Percentiles rank a stretch among this genome's conserved stretches.
Evolutionary conservation across 768 basidiomycete species (phyloP).

Genomic region (Clavaria fumosa): DNA sequence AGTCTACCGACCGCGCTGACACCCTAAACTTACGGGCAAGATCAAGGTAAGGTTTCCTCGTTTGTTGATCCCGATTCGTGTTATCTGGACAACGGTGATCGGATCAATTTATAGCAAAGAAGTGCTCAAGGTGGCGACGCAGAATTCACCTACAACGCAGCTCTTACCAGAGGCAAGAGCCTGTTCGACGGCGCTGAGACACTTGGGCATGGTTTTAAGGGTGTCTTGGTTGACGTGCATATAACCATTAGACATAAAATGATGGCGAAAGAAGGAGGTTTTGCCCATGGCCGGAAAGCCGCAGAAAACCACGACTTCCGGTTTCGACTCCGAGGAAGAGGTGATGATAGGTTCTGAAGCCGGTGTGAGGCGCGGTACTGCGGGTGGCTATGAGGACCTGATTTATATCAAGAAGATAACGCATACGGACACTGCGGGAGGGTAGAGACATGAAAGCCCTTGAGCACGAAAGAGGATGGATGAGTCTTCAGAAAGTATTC

Average conservation of each 20-base stretch:
- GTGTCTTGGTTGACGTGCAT: slow-evolving; percentile 80
- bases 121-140: background rate
- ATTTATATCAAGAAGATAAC: slow-evolving; percentile 2
- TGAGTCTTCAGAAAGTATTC: slow-evolving; percentile 60
- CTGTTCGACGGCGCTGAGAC: slow-evolving; percentile 47
- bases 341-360: slow-evolving; percentile 36
- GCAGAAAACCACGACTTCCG: slow-evolving; percentile 36
- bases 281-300: slow-evolving; percentile 58
- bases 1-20: slow-evolving; percentile 33
- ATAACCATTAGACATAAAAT: slow-evolving; percentile 60
- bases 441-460: slow-evolving; percentile 52
- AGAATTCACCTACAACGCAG: slow-evolving; percentile 60
- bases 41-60: slow-evolving; percentile 57
- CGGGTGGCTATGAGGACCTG: slow-evolving; percentile 3
- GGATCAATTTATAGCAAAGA: background rate
- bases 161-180: slow-evolving; percentile 40
- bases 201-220: slow-evolving; percentile 59
- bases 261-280: slow-evolving; percentile 54
- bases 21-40: slow-evolving; percentile 41
- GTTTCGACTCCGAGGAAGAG: slow-evolving; percentile 10
- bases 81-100: slow-evolving; percentile 57
- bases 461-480: slow-evolving; percentile 30
- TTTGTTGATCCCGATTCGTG: slow-evolving; percentile 67
- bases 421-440: slow-evolving; percentile 22
- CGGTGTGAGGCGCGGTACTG: slow-evolving; percentile 37